Conservation (phyloP, 768 basidiomycete species). For the Serpula lacrymans region DNA sequence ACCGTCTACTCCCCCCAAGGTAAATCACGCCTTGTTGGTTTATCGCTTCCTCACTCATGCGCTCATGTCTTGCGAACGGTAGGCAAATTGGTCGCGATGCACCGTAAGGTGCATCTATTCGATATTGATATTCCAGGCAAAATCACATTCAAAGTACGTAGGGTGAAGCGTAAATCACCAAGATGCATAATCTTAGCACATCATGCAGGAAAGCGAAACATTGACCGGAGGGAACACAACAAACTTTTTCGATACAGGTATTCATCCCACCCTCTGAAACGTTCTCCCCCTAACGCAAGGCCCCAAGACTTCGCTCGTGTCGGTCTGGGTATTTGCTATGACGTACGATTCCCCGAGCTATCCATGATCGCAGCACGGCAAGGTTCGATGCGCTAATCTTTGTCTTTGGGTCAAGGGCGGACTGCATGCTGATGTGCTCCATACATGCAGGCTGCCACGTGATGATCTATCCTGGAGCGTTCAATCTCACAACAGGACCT, state of each 20-base stretch:
- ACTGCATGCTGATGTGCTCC: background rate
- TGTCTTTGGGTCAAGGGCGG: background rate
- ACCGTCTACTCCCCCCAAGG: constrained; percentile 87
- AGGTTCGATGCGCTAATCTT: too few species aligned
- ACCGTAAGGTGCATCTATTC: constrained; percentile 95
- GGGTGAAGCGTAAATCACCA: too few species aligned
- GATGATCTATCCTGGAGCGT: constrained; percentile 90
- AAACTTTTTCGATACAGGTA: constrained; percentile 88
- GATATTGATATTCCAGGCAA: constrained; percentile 96
- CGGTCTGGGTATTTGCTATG: constrained; percentile 95
- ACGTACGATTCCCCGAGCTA: constrained; percentile 92
- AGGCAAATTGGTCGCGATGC: constrained; percentile 84
- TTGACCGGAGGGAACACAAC: constrained; percentile 70
- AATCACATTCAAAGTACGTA: constrained; percentile 82
- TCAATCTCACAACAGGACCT: constrained; percentile 94
- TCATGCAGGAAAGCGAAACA: constrained; percentile 77
- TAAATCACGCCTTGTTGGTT: too few species aligned
- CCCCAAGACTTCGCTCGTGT: constrained; percentile 89
- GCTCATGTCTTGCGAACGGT: too few species aligned
- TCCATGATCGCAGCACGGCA: constrained; percentile 86
- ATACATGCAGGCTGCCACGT: constrained; percentile 68
- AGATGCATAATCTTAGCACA: constrained; percentile 4
- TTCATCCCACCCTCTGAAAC: constrained; percentile 3
- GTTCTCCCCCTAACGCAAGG: background rate
- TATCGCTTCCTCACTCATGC: too few species aligned